Evolutionary conservation across 106 monocot genomes (phyloP).

Genomic region (Dendrobium catenatum): DNA sequence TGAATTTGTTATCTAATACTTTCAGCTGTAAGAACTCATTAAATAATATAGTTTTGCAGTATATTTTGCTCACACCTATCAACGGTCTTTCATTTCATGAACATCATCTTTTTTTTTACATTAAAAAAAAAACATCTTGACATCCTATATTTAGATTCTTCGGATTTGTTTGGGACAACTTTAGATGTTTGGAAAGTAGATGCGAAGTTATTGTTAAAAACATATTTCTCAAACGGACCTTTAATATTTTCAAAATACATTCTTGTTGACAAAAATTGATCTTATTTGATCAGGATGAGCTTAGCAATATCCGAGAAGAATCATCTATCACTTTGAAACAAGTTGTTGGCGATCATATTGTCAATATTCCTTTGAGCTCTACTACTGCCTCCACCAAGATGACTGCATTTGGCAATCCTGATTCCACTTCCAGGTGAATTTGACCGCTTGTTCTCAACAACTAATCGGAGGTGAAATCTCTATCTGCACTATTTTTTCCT

Average conservation of each 20-base stretch:
- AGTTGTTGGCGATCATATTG: neutral
- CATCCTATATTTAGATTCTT: no score
- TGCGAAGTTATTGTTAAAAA: no score
- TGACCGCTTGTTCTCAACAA: neutral
- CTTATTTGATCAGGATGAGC: constrained; percentile 3
- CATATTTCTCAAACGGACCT: neutral
- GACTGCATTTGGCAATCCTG: neutral
- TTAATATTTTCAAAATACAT: neutral
- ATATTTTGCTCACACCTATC: neutral
- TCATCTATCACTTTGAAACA: neutral
- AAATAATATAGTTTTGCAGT: no score
- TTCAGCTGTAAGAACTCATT: no score
- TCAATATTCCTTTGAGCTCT: no score
- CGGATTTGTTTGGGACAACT: no score
- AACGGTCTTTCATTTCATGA: neutral
- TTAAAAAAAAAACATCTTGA: no score
- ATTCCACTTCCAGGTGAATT: neutral
- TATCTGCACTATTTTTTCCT: neutral
- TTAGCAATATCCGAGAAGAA: neutral
- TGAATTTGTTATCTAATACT: no score
- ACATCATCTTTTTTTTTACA: no score
- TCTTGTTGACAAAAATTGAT: neutral
- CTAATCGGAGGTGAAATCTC: neutral
- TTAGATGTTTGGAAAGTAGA: no score
- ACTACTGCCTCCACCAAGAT: no score